phyloP scores from a whole-genome alignment of 495 filamentous ascomycete species.

The Opeltia flavorubescens region DNA sequence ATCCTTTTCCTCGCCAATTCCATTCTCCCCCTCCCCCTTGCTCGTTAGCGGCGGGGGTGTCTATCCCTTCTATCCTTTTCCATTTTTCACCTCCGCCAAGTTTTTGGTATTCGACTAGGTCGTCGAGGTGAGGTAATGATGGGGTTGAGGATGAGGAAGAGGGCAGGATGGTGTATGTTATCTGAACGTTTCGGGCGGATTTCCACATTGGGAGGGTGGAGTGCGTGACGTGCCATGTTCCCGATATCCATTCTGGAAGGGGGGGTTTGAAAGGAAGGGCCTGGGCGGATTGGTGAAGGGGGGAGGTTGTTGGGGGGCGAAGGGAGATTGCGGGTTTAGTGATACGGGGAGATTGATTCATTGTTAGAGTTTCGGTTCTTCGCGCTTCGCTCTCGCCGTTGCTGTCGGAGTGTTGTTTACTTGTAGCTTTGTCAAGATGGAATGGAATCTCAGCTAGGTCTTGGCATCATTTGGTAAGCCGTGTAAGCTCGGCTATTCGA shows the following conservation, averaged over 20 bases:
- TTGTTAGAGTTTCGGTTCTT: no score
- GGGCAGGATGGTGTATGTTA: slow-evolving; percentile 47
- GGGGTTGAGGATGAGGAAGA: slow-evolving; percentile 7
- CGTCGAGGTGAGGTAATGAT: slow-evolving; percentile 34
- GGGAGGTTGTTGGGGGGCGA: slow-evolving; percentile 23
- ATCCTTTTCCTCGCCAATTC: slow-evolving; percentile 60
- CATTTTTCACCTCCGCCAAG: slow-evolving; percentile 30
- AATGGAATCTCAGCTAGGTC: no score
- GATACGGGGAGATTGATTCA: no score
- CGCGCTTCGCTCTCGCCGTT: no score
- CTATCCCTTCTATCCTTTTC: slow-evolving; percentile 47
- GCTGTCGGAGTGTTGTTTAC: no score
- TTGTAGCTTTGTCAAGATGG: no score
- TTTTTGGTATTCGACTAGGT: slow-evolving; percentile 51
- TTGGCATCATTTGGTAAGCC: no score
- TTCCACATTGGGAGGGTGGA: slow-evolving; percentile 66
- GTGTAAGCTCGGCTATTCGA: no score
- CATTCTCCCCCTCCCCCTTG: slow-evolving; percentile 28
- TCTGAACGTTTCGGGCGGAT: slow-evolving; percentile 51
- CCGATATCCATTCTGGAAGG: slow-evolving; percentile 41
- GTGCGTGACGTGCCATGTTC: slow-evolving; percentile 64
- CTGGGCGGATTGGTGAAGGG: slow-evolving; percentile 14
- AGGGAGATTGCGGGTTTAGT: not conserved
- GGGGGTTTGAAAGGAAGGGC: slow-evolving; percentile 31
- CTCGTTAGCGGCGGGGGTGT: slow-evolving; percentile 31